Evolutionary conservation across 495 filamentous ascomycete species (phyloP), one percentile per base, ranked within the genome.

Genomic region (Hypoxylon lienhwacheense): DNA sequence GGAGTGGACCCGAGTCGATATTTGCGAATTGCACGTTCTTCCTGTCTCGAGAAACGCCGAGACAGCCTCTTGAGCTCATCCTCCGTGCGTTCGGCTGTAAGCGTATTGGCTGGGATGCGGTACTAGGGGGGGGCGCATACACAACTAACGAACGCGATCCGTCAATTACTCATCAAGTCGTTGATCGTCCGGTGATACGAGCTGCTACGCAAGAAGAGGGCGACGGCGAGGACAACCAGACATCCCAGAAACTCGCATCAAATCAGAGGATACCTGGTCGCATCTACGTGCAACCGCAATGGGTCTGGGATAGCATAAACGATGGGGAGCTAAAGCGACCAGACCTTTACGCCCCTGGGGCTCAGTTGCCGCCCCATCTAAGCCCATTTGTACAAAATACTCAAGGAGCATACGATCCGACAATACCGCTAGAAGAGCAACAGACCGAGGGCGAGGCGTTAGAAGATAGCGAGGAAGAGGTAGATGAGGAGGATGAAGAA

Each of bases 251-350:
- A 61, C 73, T 81, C 61, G 81, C 46, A 55, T 76, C 63, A 19
- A 75, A 77, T 64, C 80, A 82, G 49, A 81, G 91, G 25, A 84
- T 97, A 52, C 91, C 91, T 5, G 91, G 91, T 17, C 77, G 93
- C 37, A 91, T 85, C 35, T 97, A 97, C 59, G 70, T 98, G 39
- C 93, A 98, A 72, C 93, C 93, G 15, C 93, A 98, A 66, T 98
- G 95, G 90, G 81, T 98, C 10, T 98, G 93, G 93, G 93, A 98
- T 57, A 89, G 87, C 65, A 73, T 97, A 59, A 98, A 98, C 70
- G 84, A 88, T 19, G 89, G 89, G 31, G 88, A 89, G 69, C 73
- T 98, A 28, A 85, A 97, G 55, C 79, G 87, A 28, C 85, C 91
- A 8, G 90, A 96, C 66, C 75, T 93, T 1, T 98, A 98, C 56